A percentile compares a stretch with the other conserved stretches of the same genome.
Conservation (phyloP, 2,329 filamentous ascomycete species). For the Sporothrix dimorphospora region DNA sequence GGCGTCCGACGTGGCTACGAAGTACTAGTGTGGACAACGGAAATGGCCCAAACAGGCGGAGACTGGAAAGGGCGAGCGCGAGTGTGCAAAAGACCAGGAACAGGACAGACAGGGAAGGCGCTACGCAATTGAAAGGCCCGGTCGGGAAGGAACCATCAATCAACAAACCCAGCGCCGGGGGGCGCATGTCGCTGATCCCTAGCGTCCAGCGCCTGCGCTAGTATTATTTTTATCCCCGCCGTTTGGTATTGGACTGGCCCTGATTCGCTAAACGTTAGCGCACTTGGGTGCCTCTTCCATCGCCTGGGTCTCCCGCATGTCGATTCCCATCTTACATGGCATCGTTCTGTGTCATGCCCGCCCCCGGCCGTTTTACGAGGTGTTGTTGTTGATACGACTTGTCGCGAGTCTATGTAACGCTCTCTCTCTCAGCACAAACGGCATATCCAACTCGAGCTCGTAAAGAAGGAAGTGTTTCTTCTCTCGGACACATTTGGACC, state of each 20-base stretch:
- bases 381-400: background rate
- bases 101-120: background rate
- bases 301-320: no score
- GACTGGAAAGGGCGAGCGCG: background rate
- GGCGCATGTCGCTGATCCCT: background rate
- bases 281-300: background rate
- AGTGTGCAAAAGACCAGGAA: background rate
- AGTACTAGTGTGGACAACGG: background rate
- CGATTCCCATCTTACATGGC: background rate
- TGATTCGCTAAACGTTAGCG: slow-evolving; percentile 4
- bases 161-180: background rate
- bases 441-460: background rate
- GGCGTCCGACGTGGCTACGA: background rate
- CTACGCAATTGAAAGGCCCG: background rate
- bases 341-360: slow-evolving; percentile 10
- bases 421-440: background rate
- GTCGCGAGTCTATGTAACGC: slow-evolving; percentile 1
- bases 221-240: background rate
- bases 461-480: background rate
- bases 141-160: background rate
- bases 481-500: background rate
- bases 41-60: background rate
- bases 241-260: slow-evolving; percentile 4
- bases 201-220: background rate
- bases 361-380: background rate